These are phyloP conservation scores for Alternaria sp. DNA, from an alignment of 2,329 filamentous ascomycete species.

Conservation along the genomic window DNA sequence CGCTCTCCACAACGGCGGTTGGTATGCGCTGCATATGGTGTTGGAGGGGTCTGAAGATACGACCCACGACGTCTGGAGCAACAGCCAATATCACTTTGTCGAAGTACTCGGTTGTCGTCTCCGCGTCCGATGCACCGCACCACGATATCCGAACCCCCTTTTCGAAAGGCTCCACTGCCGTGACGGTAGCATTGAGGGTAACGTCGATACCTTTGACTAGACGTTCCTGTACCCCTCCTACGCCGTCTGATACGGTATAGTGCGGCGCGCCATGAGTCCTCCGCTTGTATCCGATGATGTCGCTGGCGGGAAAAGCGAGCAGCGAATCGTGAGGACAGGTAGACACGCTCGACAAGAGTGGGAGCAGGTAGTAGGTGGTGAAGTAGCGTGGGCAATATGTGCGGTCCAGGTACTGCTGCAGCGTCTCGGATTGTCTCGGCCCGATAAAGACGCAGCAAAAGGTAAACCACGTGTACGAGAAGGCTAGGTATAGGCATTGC, in stretches of 20 bases:
- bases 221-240: conserved; percentile 59
- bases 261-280: conserved; percentile 59
- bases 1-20: conserved; percentile 58
- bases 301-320: conserved; percentile 62
- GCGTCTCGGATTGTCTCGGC: conserved; percentile 55
- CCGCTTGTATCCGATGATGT: conserved; percentile 62
- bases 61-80: conserved; percentile 61
- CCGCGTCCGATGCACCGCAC: conserved; percentile 26
- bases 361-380: conserved; percentile 60
- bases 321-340: conserved; percentile 64
- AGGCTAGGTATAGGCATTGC: conserved; percentile 56
- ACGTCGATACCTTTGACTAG: conserved; percentile 55
- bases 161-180: conserved; percentile 42
- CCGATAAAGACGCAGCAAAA: conserved; percentile 60
- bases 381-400: conserved; percentile 61
- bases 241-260: conserved; percentile 61
- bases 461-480: conserved; percentile 64
- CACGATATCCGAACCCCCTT: conserved; percentile 48
- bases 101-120: conserved; percentile 50
- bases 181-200: conserved; percentile 53
- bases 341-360: conserved; percentile 63
- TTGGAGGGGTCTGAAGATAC: conserved; percentile 57
- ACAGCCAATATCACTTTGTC: conserved; percentile 64
- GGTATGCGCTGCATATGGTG: conserved; percentile 56
- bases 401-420: conserved; percentile 61